Evolutionary conservation across 345 rosid species (phyloP), one percentile per base, ranked within the genome.

Genomic region (Draba incana): DNA sequence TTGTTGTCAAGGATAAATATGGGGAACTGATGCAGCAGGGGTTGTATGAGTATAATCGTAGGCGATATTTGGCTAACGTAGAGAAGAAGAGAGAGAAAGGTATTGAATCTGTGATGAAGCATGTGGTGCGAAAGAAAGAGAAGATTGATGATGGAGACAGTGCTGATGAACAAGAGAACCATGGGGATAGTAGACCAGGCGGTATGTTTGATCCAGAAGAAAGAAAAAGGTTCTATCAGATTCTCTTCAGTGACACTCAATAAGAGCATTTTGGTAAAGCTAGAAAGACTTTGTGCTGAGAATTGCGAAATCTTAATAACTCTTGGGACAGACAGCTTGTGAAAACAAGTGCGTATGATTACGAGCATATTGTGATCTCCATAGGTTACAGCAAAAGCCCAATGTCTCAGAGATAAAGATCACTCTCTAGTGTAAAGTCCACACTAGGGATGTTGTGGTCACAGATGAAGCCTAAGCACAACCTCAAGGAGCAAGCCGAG

Each of bases 11-110:
- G 94, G 89, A 86, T 70, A 90, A 85, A 71, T 88, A 83, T 70
- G 96, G 97, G 41, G 96, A 87, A 46, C 50, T 93, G 81, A 87
- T 93, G 97, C 89, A 87, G 71, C 96, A 88, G 67, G 98, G 98
- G 4, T 87, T 83, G 50, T 83, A 85, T 76, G 97, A 88, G 70
- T 84, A 82, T 67, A 90, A 90, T 59, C 81, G 51, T 15, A 85
- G 96, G 70, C 81, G 66, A 20, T 53, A 57, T 69, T 47, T 83
- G 50, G 62, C 60, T 68, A 92, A 92, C 77, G 28, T 83, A 60
- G 97, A 92, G 73, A 92, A 80, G 79, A 80, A 78, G 65, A 84
- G 77, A 84, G 88, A 77, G 75, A 84, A 80, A 73, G 82, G 84
- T 68, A 74, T 84, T 15, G 74, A 12, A 62, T 54, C 65, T n/a